These are phyloP conservation scores for Plasmodium gallinaceum DNA, from an alignment of 169 alveolate species.

Conservation along the genomic window DNA sequence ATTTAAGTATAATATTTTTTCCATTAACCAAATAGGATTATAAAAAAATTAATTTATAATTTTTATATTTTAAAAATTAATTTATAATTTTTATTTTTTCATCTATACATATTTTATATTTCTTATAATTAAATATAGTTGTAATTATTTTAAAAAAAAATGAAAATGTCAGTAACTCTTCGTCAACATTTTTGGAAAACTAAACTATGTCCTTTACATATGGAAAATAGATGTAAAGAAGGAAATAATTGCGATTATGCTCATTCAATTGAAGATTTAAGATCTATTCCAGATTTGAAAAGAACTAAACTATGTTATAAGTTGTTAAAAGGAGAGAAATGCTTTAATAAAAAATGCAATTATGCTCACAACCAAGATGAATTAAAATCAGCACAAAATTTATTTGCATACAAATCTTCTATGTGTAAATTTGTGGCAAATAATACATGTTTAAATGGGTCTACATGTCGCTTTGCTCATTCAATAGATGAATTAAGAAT, in stretches of 20 bases:
- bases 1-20: too few species aligned
- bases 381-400: conserved; percentile 82
- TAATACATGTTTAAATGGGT: conserved; percentile 81
- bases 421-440: conserved; percentile 82
- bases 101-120: conserved; percentile 2
- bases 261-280: conserved; percentile 80
- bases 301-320: conserved; percentile 83
- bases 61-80: conserved; percentile 18
- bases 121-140: conserved; percentile 10
- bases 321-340: conserved; percentile 73
- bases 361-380: conserved; percentile 84
- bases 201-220: conserved; percentile 69
- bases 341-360: conserved; percentile 79
- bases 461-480: conserved; percentile 85
- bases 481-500: conserved; percentile 80
- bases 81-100: conserved; percentile 28
- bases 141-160: neutral
- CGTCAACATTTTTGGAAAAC: conserved; percentile 78
- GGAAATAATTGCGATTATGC: conserved; percentile 83
- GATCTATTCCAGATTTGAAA: conserved; percentile 80
- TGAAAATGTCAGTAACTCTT: conserved; percentile 79
- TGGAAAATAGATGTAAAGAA: conserved; percentile 74
- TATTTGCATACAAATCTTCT: conserved; percentile 82
- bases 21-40: too few species aligned
- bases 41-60: neutral